Base-by-base conservation (phyloP, 176 grass and related monocot species). In the Elaeis guineensis region DNA sequence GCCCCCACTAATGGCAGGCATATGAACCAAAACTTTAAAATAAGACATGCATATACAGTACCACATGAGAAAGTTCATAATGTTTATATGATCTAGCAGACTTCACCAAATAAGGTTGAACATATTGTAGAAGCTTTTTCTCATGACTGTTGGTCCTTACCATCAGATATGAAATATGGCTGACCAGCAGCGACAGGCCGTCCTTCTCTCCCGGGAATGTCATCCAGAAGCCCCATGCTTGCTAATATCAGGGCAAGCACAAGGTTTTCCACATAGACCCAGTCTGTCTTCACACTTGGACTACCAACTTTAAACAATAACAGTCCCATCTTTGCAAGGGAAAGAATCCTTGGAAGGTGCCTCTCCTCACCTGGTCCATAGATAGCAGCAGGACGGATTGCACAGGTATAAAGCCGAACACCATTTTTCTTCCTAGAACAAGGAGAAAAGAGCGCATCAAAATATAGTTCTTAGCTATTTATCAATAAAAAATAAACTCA, bases 91-190 rank as follows among this genome's bases (percentile, higher is more conserved):
- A 44, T 11, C 6, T 44, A 44, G 35, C 35, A 44, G 35, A 44
- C 35, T 44, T 44, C 11, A 14, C 35, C 35, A 44, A 44, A 11
- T 6, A 44, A 44, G 35, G 35, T 44, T 44, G 11, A 44, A 44
- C 35, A 44, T 44, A 44, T 35, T 14, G 35, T 44, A 44, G 3
- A 44, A 44, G 35, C 35, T 44, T 44, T 44, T 44, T 12, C 35
- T 44, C 35, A 44, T 44, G 35, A 44, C 8, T 2, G 9, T 57
- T 17, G 26, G 3, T 58, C 56, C 65, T 90, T 96, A 96, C 92
- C 92, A 78, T 96, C 86, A 20, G 64, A 88, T 74, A 96, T 90
- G 66, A 96, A 96, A 82, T 96, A 96, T 5, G 83, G 79, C 74
- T 97, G 72, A 55, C 92, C 87, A 53, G 87, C 92, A 64, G 92